These are phyloP conservation scores for Arbutus unedo DNA, from an alignment of 148 eudicot species.

Conservation along the genomic window DNA sequence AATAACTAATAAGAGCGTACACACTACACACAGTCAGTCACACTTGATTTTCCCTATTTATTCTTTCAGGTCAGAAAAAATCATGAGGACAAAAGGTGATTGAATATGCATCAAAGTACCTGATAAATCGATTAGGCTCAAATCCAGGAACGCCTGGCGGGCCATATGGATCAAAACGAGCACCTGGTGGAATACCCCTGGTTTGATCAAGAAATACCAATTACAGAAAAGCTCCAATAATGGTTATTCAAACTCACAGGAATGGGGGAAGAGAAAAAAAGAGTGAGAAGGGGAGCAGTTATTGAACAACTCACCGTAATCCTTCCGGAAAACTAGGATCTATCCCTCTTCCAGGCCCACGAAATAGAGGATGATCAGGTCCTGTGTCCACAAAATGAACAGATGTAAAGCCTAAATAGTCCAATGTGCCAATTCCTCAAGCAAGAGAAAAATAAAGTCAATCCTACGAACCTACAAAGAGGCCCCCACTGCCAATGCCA, in stretches of 20 bases:
- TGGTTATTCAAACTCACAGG: not conserved
- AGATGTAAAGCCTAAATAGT: slow-evolving; percentile 8
- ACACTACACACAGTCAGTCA: not conserved
- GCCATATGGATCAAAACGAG: slow-evolving; percentile 90
- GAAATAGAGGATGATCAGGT: slow-evolving; percentile 76
- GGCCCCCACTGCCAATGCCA: slow-evolving; percentile 79
- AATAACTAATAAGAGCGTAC: not conserved
- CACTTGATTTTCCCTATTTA: not conserved
- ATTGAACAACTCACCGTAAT: slow-evolving; percentile 46
- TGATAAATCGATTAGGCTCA: slow-evolving; percentile 67
- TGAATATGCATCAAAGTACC: slow-evolving; percentile 33
- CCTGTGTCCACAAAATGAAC: slow-evolving; percentile 41
- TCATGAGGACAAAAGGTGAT: not conserved
- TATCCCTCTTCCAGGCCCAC: slow-evolving; percentile 43
- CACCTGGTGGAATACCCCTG: slow-evolving; percentile 88
- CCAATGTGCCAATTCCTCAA: not conserved
- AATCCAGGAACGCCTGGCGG: slow-evolving; percentile 92
- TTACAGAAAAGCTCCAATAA: not conserved
- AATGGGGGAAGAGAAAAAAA: not conserved
- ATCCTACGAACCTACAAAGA: slow-evolving; percentile 61
- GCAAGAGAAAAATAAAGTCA: not conserved
- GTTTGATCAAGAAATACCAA: slow-evolving; percentile 13
- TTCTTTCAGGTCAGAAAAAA: slow-evolving; percentile 9
- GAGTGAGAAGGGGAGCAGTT: not conserved
- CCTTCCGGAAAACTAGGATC: slow-evolving; percentile 58